A percentile compares a stretch with the other conserved stretches of the same genome.
Evolutionary conservation across 257 asterid species (phyloP).

Genomic region (Petunia secreta): DNA sequence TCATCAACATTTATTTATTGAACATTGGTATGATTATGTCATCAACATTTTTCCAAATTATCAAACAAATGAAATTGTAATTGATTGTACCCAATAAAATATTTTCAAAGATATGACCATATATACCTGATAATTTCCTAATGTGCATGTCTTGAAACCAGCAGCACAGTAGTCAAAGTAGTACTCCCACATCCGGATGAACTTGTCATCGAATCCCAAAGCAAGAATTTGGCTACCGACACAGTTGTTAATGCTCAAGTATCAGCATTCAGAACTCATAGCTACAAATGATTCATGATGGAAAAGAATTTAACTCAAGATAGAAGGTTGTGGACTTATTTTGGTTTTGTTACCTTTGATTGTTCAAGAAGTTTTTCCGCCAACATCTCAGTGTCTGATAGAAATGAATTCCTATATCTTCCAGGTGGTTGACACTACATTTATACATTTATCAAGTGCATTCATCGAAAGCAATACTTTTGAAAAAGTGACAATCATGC

Average conservation of each 20-base stretch:
- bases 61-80: background rate
- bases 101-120: background rate
- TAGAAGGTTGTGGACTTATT: background rate
- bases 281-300: slow-evolving; percentile 32
- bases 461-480: background rate
- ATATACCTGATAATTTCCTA: slow-evolving; percentile 24
- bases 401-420: slow-evolving; percentile 37
- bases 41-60: background rate
- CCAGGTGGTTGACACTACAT: background rate
- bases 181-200: slow-evolving; percentile 92
- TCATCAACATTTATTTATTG: background rate
- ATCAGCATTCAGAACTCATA: background rate
- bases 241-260: background rate
- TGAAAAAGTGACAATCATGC: background rate
- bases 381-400: slow-evolving; percentile 81
- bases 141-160: slow-evolving; percentile 59
- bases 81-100: background rate
- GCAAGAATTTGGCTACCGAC: slow-evolving; percentile 57
- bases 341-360: background rate
- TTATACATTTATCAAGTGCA: background rate
- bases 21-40: background rate
- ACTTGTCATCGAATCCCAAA: slow-evolving; percentile 82
- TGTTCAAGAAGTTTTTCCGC: slow-evolving; percentile 52
- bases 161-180: slow-evolving; percentile 84
- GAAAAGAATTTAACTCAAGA: background rate